Evolutionary conservation across 768 basidiomycete genomes (phyloP), one percentile per base, ranked within the genome.

Genomic region (Tylopilus intermedius): DNA sequence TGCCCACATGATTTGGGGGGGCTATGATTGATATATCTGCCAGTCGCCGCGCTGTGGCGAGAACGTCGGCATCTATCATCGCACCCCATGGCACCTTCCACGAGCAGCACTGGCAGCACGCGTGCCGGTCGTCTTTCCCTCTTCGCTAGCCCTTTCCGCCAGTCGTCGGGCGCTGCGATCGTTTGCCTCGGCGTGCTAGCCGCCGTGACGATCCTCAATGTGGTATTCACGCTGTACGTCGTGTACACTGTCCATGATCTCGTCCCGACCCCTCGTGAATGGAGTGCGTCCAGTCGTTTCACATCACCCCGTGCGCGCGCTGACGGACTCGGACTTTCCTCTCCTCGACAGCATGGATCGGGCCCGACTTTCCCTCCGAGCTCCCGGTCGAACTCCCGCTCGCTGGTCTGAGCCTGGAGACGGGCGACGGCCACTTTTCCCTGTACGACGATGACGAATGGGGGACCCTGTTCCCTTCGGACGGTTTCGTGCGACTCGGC

Each of bases 401-500:
- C 10, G 66, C 62, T 13, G 63, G 66, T 11, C 62, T 69, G 52
- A 62, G 56, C 32, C 59, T 71, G 50, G 56, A 58, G 21, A 49
- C 57, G 3, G 63, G 67, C 35, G 51, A 54, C 6, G 60, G 48
- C 0, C 65, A 65, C 45, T 72, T 71, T 48, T 62, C 62, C 2
- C 65, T 72, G 13, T 60, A 61, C 52, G 59, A 69, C 52, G 70
- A 72, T 51, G 63, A 64, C 50, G 69, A 71, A 38, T 72, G 71
- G 71, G 71, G 63, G 21, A 61, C 67, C 4, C 58, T 71, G 8
- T 72, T 65, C 15, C 60, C 62, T 8, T 71, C 70, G 2, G 62
- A 63, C 21, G 71, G 70, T 2, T 72, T 69, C 56, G 63, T 70
- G 26, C 66, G 62, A 45, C 58, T 74, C 8, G 72, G 72, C 24